Percentiles rank a stretch among this genome's conserved stretches.
Conservation (phyloP, 108 stramenopile species). For the Cyclotella kingstonii region DNA sequence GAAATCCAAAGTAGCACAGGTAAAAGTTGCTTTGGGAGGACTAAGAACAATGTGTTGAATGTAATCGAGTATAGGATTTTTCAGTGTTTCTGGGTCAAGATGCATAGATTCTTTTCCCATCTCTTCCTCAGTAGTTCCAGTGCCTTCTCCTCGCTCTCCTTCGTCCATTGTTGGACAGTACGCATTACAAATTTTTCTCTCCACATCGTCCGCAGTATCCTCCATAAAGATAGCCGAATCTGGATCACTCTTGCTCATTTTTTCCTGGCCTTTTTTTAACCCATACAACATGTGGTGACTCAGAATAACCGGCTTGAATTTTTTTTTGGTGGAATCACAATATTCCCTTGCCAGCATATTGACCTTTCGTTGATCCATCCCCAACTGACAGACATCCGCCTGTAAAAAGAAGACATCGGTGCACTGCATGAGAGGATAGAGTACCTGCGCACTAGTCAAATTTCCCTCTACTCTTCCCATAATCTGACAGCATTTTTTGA, state of each 20-base stretch:
- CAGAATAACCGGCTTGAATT: constrained; percentile 95
- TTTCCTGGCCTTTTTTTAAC: constrained; percentile 98
- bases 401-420: constrained; percentile 99
- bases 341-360: constrained; percentile 99
- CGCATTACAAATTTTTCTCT: constrained; percentile 79
- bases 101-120: constrained; percentile 90
- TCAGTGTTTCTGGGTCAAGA: constrained; percentile 69
- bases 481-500: constrained; percentile 98
- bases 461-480: constrained; percentile 97
- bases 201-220: constrained; percentile 90
- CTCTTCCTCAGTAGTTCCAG: constrained; percentile 38
- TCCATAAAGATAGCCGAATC: constrained; percentile 99
- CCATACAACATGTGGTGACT: constrained; percentile 95
- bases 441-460: constrained; percentile 93
- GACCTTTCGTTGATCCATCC: constrained; percentile 98
- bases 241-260: constrained; percentile 99
- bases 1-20: constrained; percentile 14
- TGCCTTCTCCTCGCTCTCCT: constrained; percentile 7
- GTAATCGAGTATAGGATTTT: constrained; percentile 97
- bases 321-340: constrained; percentile 90
- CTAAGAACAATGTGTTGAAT: constrained; percentile 93
- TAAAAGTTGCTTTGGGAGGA: constrained; percentile 60
- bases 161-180: constrained; percentile 11
- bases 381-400: constrained; percentile 99
- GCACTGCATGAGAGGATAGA: constrained; percentile 99